Conservation (phyloP, 345 rosid species). For the Citrus reticulata region DNA sequence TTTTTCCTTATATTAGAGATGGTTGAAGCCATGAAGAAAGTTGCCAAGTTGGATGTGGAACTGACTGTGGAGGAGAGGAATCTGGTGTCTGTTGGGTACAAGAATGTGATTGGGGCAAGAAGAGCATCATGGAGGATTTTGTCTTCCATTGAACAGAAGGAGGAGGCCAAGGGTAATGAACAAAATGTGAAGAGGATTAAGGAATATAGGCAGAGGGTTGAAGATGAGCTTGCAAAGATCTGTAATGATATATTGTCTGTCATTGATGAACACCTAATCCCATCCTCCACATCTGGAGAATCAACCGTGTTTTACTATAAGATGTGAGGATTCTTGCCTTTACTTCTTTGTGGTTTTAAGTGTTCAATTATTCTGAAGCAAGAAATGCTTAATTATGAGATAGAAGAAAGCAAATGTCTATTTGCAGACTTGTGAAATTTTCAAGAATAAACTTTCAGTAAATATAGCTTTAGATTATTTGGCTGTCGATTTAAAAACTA, state of each 20-base stretch:
- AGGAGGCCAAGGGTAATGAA: constrained; percentile 72
- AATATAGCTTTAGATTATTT: not conserved
- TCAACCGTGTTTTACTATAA: constrained; percentile 80
- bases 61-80: constrained; percentile 84
- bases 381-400: not conserved
- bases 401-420: not conserved
- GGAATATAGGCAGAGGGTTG: constrained; percentile 66
- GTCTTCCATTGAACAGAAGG: constrained; percentile 85
- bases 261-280: constrained; percentile 63
- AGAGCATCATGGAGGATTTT: constrained; percentile 75
- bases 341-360: not conserved
- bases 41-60: constrained; percentile 67
- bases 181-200: constrained; percentile 66
- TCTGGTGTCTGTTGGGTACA: constrained; percentile 80
- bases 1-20: constrained; percentile 43
- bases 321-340: constrained; percentile 42
- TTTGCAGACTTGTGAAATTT: not conserved
- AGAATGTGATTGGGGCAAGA: constrained; percentile 82
- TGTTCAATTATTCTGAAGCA: not conserved
- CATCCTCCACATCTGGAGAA: constrained; percentile 68
- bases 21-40: constrained; percentile 83
- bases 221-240: constrained; percentile 69
- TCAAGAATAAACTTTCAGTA: not conserved
- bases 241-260: constrained; percentile 66
- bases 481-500: not conserved